A percentile compares a stretch with the other conserved stretches of the same genome.
These are phyloP conservation scores for Mediolabrus comicus DNA, from an alignment of 108 stramenopile species.

Conservation along the genomic window DNA sequence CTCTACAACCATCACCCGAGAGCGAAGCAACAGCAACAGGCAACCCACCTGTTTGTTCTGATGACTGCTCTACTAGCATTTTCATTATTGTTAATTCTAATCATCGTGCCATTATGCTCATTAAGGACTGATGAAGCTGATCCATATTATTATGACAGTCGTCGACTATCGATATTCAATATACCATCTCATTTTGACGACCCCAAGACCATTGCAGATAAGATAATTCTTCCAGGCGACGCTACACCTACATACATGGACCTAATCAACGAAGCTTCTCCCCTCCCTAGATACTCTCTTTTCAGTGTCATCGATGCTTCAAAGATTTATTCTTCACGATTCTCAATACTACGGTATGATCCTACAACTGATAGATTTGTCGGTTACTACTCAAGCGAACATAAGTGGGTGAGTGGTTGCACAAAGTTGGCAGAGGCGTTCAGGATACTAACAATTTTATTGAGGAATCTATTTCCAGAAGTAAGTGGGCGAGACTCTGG, in stretches of 20 bases:
- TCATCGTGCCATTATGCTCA: too few species aligned
- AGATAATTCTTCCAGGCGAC: too few species aligned
- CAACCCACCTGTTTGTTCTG: too few species aligned
- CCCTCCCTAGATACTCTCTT: constrained; percentile 9
- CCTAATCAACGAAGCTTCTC: neutral
- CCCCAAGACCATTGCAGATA: neutral
- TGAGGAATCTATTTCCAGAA: neutral
- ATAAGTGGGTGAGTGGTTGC: constrained; percentile 1
- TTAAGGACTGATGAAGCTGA: too few species aligned
- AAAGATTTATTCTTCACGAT: constrained; percentile 2
- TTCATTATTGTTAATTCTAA: too few species aligned
- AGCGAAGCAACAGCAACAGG: too few species aligned
- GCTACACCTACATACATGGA: neutral
- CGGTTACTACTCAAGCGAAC: neutral
- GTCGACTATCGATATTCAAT: neutral
- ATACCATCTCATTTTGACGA: neutral
- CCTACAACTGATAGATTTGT: constrained; percentile 13
- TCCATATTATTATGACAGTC: neutral
- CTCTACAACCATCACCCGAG: too few species aligned
- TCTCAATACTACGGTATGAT: constrained; percentile 22
- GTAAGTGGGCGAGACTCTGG: too few species aligned
- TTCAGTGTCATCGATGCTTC: neutral
- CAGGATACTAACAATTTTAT: neutral
- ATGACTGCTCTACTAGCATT: too few species aligned
- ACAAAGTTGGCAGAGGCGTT: neutral